Evolutionary conservation across 805 yeast genomes (phyloP), one percentile per base, ranked within the genome.

Genomic region (Teunomyces lycoperdinae): DNA sequence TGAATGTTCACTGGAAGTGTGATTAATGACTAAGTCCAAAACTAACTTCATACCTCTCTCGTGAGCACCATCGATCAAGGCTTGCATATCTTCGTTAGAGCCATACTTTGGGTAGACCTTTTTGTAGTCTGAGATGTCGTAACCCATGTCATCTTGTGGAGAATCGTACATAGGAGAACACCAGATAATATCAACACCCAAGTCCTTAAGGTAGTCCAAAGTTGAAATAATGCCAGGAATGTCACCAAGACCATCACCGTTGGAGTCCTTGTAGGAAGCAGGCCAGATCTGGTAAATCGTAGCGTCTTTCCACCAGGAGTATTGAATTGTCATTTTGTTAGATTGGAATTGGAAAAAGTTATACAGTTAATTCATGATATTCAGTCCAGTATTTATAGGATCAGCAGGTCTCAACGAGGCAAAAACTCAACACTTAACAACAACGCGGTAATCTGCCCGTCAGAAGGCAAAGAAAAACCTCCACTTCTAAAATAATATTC

Each of bases 61-160:
- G 57, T 81, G 83, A 33, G 68, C 53, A 50, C 70, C 80, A 11
- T 63, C 61, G 50, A 80, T 73, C 60, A 81, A 69, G 27, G 58
- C 51, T 54, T 77, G 77, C 72, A 77, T 74, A 54, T 78, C 83
- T 49, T 75, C 75, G 62, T 79, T 58, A 10, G 81, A 71, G 33
- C 85, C 86, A 60, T 77, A 80, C 49, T 68, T 66, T 11, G 77
- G 74, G 60, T 80, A 73, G 34, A 81, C 73, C 20, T 62, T 71
- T 59, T 77, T 73, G 63, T 81, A 81, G 62, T 81, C 74, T 14
- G 78, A 63, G 56, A 81, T 78, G 55, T 81, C 85, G 58, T 80
- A 81, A 3, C 85, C 85, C 84, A 80, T 80, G 58, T 80, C 85
- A 44, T 74, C 78, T 58, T 77, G 80, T 5, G 85, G 85, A 2